These are phyloP conservation scores for Fusarium bactridioides DNA, from an alignment of 2,329 filamentous ascomycete genomes.

Conservation along the genomic window DNA sequence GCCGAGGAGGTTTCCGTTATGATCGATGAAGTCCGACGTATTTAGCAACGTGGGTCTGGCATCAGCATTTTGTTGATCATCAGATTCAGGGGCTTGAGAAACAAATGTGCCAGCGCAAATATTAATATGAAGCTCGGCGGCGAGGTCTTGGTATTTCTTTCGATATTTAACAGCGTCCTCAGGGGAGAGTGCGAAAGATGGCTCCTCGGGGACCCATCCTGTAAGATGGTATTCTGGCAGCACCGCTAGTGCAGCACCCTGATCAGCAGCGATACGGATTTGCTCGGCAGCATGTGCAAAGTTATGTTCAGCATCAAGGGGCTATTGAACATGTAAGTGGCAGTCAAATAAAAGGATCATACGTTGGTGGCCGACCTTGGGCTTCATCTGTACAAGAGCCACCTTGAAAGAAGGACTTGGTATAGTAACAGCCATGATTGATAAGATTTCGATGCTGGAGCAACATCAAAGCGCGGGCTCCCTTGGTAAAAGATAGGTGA, in stretches of 20 bases:
- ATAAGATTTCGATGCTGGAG: background rate
- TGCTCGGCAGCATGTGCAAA: conserved; percentile 26
- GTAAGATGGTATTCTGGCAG: conserved; percentile 80
- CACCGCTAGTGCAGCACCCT: conserved; percentile 59
- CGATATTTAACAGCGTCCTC: conserved; percentile 64
- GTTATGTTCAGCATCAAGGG: conserved; percentile 34
- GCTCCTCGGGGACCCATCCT: conserved; percentile 71
- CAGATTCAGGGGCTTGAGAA: conserved; percentile 8
- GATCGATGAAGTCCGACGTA: conserved; percentile 76
- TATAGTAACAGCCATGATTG: conserved; percentile 16
- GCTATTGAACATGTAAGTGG: conserved; percentile 10
- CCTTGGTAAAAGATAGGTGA: background rate
- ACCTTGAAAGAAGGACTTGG: conserved; percentile 23
- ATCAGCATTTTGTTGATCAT: conserved; percentile 53
- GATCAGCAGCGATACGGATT: conserved; percentile 22
- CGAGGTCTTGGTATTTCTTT: conserved; percentile 66
- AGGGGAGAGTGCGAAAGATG: conserved; percentile 62
- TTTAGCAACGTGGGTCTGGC: conserved; percentile 60
- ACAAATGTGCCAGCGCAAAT: conserved; percentile 83
- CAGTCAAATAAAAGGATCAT: background rate
- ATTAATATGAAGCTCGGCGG: conserved; percentile 69
- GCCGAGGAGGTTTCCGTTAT: conserved; percentile 65
- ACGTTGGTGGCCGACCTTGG: conserved; percentile 18
- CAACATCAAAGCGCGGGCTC: background rate
- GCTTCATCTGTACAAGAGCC: conserved; percentile 34